These are phyloP conservation scores for Myochromella boudieri DNA, from an alignment of 768 basidiomycete genomes.

Conservation along the genomic window DNA sequence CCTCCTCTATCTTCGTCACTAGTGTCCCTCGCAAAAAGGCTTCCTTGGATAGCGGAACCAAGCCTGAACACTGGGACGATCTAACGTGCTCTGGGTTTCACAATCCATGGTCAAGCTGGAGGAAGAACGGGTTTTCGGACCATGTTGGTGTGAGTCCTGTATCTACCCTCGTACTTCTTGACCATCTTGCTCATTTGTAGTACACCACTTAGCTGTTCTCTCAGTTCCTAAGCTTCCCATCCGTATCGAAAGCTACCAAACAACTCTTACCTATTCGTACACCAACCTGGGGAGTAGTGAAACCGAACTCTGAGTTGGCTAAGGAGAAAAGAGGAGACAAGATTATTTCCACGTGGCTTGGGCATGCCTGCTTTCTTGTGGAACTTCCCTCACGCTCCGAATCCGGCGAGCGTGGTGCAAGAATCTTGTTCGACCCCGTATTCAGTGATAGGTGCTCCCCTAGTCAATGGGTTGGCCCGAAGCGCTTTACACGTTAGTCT, in stretches of 20 bases:
- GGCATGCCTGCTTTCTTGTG: slow-evolving; percentile 54
- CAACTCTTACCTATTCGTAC: slow-evolving; percentile 31
- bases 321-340: slow-evolving; percentile 27
- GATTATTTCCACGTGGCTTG: slow-evolving; percentile 55
- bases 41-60: background rate
- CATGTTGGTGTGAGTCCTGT: slow-evolving; percentile 11
- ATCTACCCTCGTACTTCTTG: background rate
- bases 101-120: slow-evolving; percentile 31
- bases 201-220: slow-evolving; percentile 1
- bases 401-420: slow-evolving; percentile 33
- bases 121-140: slow-evolving; percentile 12
- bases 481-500: slow-evolving; percentile 41
- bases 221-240: slow-evolving; percentile 6
- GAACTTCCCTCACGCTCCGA: slow-evolving; percentile 41
- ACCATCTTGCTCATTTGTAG: background rate
- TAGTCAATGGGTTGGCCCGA: slow-evolving; percentile 42
- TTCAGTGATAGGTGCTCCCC: slow-evolving; percentile 56
- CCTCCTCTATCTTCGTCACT: background rate
- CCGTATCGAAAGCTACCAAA: slow-evolving; percentile 10
- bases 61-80: slow-evolving; percentile 29
- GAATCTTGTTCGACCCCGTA: slow-evolving; percentile 54
- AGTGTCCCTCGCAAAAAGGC: background rate
- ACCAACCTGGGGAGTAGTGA: slow-evolving; percentile 37
- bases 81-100: slow-evolving; percentile 21
- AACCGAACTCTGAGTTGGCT: background rate